Evolutionary conservation across 331 rosid species (phyloP).

Genomic region (Acacia pycnantha): DNA sequence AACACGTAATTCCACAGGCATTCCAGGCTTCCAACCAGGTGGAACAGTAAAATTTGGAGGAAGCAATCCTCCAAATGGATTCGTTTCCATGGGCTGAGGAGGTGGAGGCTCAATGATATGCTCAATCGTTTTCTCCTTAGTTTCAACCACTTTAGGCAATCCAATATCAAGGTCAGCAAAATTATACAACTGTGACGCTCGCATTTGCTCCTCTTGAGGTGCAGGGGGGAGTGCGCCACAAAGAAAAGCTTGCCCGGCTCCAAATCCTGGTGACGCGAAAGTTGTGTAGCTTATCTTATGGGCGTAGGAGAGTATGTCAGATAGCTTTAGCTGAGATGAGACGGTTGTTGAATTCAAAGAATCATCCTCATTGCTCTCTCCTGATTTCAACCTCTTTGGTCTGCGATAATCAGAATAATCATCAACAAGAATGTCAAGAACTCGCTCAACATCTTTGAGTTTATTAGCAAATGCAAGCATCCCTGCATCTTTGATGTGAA

Average conservation of each 20-base stretch:
- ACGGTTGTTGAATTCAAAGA: slow-evolving; percentile 58
- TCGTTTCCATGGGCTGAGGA: slow-evolving; percentile 33
- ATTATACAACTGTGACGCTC: slow-evolving; percentile 82
- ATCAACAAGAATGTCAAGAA: slow-evolving; percentile 82
- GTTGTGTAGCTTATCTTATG: slow-evolving; percentile 89
- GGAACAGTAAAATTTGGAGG: slow-evolving; percentile 76
- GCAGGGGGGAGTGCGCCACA: slow-evolving; percentile 94
- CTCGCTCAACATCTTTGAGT: slow-evolving; percentile 79
- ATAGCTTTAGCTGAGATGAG: slow-evolving; percentile 58
- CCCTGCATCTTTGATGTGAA: slow-evolving; percentile 46
- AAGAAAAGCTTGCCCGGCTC: slow-evolving; percentile 82
- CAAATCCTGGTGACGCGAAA: slow-evolving; percentile 92
- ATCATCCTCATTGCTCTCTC: slow-evolving; percentile 43
- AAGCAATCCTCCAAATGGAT: slow-evolving; percentile 47
- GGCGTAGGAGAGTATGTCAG: slow-evolving; percentile 78
- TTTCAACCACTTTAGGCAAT: slow-evolving; percentile 64
- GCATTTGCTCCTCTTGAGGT: slow-evolving; percentile 95
- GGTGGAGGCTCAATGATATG: slow-evolving; percentile 66
- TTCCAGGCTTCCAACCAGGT: slow-evolving; percentile 96
- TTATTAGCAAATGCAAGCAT: slow-evolving; percentile 73
- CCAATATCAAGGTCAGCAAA: slow-evolving; percentile 91
- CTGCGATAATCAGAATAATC: slow-evolving; percentile 74
- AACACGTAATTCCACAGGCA: slow-evolving; percentile 79
- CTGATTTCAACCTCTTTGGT: slow-evolving; percentile 51
- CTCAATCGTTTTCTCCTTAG: slow-evolving; percentile 62